These are phyloP conservation scores for Trichaptum fuscoviolaceum DNA, from an alignment of 768 basidiomycete genomes.

Conservation along the genomic window DNA sequence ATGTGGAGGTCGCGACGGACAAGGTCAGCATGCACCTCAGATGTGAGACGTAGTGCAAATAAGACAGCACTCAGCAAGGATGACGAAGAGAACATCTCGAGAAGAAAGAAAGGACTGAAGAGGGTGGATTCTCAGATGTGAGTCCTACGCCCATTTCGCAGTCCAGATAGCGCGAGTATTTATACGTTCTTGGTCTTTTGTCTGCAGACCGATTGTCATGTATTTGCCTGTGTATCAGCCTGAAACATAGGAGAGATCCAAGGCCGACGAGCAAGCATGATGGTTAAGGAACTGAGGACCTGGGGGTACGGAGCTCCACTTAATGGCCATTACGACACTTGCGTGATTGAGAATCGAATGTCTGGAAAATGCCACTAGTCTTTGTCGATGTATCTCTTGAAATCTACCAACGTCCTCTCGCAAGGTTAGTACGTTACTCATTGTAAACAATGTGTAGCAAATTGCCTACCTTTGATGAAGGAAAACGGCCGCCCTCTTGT, in stretches of 20 bases:
- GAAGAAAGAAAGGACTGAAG: background rate
- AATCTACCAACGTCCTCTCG: too few species aligned
- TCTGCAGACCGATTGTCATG: background rate
- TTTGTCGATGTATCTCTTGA: too few species aligned
- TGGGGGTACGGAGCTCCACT: background rate
- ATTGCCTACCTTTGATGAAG: too few species aligned
- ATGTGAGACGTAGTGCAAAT: background rate
- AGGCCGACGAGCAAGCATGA: background rate
- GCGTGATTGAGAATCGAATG: too few species aligned
- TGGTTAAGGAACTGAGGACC: background rate
- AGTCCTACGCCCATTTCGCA: background rate
- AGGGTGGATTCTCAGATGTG: background rate
- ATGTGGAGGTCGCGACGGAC: constrained; percentile 4
- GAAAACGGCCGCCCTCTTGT: too few species aligned
- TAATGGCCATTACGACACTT: background rate
- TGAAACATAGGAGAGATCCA: background rate
- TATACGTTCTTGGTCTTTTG: background rate
- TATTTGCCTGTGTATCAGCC: background rate
- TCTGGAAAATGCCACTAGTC: too few species aligned
- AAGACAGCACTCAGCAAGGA: background rate
- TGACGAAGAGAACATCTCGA: background rate
- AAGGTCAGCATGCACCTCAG: background rate
- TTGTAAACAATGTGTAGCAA: too few species aligned
- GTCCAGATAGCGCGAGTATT: background rate
- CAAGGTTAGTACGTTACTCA: too few species aligned